Evolutionary conservation across 1,284 basidiomycete species (phyloP).

Genomic region (Trichosporon ovoides): DNA sequence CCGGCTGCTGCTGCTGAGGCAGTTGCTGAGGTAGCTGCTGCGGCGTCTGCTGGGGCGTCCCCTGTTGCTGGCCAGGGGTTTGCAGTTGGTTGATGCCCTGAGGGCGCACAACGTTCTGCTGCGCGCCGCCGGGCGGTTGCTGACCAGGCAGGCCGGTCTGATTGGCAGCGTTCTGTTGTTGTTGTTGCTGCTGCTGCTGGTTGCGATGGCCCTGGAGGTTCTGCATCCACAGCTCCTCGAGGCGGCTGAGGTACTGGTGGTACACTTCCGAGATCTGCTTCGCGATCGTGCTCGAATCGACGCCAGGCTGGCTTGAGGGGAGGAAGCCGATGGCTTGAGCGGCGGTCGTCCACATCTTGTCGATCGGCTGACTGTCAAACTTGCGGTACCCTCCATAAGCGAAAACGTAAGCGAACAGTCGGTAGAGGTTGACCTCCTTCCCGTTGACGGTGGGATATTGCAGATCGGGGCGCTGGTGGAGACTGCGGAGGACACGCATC

Average conservation of each 20-base stretch:
- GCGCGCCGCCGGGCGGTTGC: neutral
- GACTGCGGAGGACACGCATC: conserved; percentile 11
- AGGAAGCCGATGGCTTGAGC: conserved; percentile 12
- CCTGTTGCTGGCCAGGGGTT: conserved; percentile 7
- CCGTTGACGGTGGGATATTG: conserved; percentile 18
- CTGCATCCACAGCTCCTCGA: conserved; percentile 19
- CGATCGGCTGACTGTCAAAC: conserved; percentile 14
- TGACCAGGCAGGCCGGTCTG: too few relatives aligned
- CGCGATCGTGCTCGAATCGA: conserved; percentile 4
- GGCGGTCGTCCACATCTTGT: conserved; percentile 18
- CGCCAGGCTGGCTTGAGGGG: conserved; percentile 5
- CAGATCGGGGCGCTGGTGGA: conserved; percentile 13
- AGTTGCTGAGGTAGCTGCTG: conserved; percentile 14
- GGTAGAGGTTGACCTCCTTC: conserved; percentile 18
- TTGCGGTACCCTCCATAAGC: conserved; percentile 18
- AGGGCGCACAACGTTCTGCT: neutral
- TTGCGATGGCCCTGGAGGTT: conserved; percentile 9
- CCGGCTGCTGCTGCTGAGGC: neutral
- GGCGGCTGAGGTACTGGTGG: conserved; percentile 8
- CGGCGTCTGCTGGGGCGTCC: neutral
- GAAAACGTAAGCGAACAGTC: conserved; percentile 17
- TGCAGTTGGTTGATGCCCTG: conserved; percentile 1
- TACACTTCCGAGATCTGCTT: conserved; percentile 19
- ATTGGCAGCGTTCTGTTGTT: neutral
- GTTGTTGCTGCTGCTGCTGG: neutral